phyloP scores from a whole-genome alignment of 805 yeast genomes.

The Wickerhamomyces chambardii region DNA sequence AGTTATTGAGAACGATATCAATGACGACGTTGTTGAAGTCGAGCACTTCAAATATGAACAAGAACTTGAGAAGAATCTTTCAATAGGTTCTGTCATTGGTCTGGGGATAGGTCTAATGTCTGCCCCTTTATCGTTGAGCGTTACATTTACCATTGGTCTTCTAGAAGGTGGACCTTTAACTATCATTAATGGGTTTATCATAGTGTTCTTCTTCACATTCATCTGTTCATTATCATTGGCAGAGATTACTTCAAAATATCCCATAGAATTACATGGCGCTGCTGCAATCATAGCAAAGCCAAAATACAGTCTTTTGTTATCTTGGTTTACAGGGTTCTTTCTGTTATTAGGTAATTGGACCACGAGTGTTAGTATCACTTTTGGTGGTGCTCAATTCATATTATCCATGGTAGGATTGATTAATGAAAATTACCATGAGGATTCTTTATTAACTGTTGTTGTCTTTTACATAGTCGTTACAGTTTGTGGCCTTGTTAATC shows the following conservation, averaged over 20 bases:
- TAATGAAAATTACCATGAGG: conserved; percentile 48
- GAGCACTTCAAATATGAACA: conserved; percentile 72
- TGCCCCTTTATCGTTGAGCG: conserved; percentile 70
- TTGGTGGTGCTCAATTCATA: conserved; percentile 70
- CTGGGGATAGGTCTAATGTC: conserved; percentile 77
- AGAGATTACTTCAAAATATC: conserved; percentile 71
- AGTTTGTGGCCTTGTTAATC: conserved; percentile 54
- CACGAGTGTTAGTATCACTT: conserved; percentile 63
- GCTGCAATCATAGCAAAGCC: conserved; percentile 62
- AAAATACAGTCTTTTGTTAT: conserved; percentile 42
- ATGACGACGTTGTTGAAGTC: conserved; percentile 29
- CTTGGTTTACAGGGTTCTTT: conserved; percentile 80
- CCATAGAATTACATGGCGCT: conserved; percentile 71
- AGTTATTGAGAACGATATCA: conserved; percentile 6
- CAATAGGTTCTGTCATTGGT: conserved; percentile 65
- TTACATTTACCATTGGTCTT: conserved; percentile 63
- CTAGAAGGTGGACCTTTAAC: conserved; percentile 75
- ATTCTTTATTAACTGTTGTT: conserved; percentile 43
- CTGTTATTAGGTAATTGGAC: conserved; percentile 71
- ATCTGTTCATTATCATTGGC: conserved; percentile 65
- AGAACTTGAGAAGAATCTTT: conserved; percentile 57
- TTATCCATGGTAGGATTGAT: conserved; percentile 58
- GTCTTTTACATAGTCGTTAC: conserved; percentile 49
- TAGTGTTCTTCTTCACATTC: conserved; percentile 54
- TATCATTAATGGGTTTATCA: conserved; percentile 65